phyloP scores from a whole-genome alignment of 1,284 basidiomycete genomes.

The Chondrostereum purpureum region DNA sequence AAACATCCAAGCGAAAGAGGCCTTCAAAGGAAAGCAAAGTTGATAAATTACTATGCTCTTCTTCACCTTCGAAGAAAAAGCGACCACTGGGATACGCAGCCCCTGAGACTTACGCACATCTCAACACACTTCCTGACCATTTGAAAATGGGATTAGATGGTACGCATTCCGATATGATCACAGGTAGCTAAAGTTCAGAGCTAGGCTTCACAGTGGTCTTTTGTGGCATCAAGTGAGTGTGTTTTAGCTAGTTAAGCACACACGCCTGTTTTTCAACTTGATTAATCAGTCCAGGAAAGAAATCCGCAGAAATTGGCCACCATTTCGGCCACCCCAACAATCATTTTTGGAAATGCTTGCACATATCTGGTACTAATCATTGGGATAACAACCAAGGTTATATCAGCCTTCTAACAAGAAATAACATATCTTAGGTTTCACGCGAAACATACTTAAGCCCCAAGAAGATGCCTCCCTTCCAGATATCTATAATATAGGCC shows the following conservation, averaged over 20 bases:
- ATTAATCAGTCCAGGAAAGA: constrained; percentile 44
- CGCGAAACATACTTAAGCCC: constrained; percentile 35
- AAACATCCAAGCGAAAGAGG: no score
- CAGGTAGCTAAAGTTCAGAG: constrained; percentile 3
- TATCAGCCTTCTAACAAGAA: no score
- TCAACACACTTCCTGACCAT: constrained; percentile 35
- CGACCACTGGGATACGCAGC: constrained; percentile 31
- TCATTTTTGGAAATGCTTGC: constrained; percentile 58
- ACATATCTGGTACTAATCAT: constrained; percentile 38
- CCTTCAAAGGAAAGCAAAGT: no score
- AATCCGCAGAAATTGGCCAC: constrained; percentile 56
- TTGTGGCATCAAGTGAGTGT: constrained; percentile 58
- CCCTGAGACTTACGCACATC: constrained; percentile 41
- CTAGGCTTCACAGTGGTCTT: constrained; percentile 43
- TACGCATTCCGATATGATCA: constrained; percentile 18
- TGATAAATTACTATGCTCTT: no score
- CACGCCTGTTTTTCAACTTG: constrained; percentile 7
- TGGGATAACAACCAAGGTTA: not conserved
- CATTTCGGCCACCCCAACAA: constrained; percentile 72
- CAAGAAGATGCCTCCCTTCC: constrained; percentile 42
- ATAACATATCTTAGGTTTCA: constrained; percentile 45
- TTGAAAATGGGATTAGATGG: constrained; percentile 37
- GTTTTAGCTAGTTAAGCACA: no score
- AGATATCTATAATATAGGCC: constrained; percentile 39
- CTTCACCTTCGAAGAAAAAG: not conserved